Base-by-base conservation (phyloP, 306 rosid genomes). In the Cicer cuneatum region DNA sequence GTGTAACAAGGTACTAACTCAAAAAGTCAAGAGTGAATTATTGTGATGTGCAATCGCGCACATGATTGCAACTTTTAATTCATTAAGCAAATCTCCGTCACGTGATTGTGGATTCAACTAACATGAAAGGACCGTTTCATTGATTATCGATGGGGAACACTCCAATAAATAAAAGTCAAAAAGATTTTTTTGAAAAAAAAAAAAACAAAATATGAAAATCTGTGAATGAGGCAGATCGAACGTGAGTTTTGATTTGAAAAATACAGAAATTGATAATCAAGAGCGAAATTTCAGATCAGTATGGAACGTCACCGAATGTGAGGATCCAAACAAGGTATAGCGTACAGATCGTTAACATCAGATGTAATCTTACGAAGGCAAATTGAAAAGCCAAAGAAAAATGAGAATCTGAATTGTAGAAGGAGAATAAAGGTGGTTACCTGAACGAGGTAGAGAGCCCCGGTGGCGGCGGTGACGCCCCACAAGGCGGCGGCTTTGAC, bases 401-500 rank as follows among this genome's bases (percentile, higher is more conserved):
- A 45, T 11, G 10, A 35, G 69, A 60, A 57, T 15, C n/a, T 3
- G 18, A 40, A 65, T 6, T 2, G 8, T 2, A 2, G 38, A 49
- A 0, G 18, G 64, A 77, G 56, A 47, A 49, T 40, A 21, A n/a
- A 8, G 56, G 35, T 33, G 40, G n/a, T 60, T 48, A 89, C 95
- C 95, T 91, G 90, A 33, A 89, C 35, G 66, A 91, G 57, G 83
- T 87, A 91, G 38, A 91, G 83, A 57, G 86, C 95, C 11, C 82
- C 82, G 39, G 89, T 43, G n/a, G 59, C 58, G 81, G 96, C 93
- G 8, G 96, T 87, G 38, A 91, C 84, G n/a, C 97, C 96, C 98
- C 97, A 94, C 74, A 66, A 21, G 72, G 89, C 97, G 19, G 94
- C 91, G 81, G 97, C 83, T 82, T 91, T 81, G 86, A 94, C 59